Evolutionary conservation across 2,329 filamentous ascomycete species (phyloP).

Genomic region (Colletotrichum brevisporum): DNA sequence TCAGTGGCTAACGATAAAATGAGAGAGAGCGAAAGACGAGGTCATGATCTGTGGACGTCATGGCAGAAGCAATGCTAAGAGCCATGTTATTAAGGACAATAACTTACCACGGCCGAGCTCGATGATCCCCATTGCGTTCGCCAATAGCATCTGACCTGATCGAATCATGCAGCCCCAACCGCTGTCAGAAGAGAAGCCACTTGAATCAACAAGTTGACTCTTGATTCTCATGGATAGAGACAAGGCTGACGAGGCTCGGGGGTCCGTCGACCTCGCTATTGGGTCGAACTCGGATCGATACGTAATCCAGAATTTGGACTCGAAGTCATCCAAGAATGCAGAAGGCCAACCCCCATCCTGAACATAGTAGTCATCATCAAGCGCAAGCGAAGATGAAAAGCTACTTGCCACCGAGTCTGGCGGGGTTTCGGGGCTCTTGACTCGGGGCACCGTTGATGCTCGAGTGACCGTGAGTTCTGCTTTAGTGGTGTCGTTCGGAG

Average conservation of each 20-base stretch:
- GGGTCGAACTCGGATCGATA: conserved; percentile 89
- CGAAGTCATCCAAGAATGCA: conserved; percentile 91
- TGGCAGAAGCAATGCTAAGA: conserved; percentile 30
- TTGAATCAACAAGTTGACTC: conserved; percentile 82
- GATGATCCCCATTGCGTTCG: conserved; percentile 83
- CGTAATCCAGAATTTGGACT: conserved; percentile 95
- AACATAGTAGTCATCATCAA: conserved; percentile 56
- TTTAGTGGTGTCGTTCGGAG: conserved; percentile 27
- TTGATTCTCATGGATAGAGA: conserved; percentile 89
- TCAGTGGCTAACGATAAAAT: not conserved
- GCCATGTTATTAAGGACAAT: not conserved
- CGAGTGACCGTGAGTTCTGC: conserved; percentile 30
- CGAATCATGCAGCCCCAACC: conserved; percentile 99
- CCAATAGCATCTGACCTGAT: conserved; percentile 92
- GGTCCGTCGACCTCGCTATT: conserved; percentile 84
- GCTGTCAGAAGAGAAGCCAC: conserved; percentile 91
- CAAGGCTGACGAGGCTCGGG: conserved; percentile 78
- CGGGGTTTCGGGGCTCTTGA: conserved; percentile 59
- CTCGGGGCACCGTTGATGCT: conserved; percentile 36
- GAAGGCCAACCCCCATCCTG: conserved; percentile 80
- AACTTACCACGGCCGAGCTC: conserved; percentile 81
- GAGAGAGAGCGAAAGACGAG: not conserved
- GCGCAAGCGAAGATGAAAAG: conserved; percentile 66
- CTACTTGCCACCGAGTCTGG: conserved; percentile 66
- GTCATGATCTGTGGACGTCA: not conserved